Evolutionary conservation across 257 asterid species (phyloP).

Genomic region (Petrea volubilis): DNA sequence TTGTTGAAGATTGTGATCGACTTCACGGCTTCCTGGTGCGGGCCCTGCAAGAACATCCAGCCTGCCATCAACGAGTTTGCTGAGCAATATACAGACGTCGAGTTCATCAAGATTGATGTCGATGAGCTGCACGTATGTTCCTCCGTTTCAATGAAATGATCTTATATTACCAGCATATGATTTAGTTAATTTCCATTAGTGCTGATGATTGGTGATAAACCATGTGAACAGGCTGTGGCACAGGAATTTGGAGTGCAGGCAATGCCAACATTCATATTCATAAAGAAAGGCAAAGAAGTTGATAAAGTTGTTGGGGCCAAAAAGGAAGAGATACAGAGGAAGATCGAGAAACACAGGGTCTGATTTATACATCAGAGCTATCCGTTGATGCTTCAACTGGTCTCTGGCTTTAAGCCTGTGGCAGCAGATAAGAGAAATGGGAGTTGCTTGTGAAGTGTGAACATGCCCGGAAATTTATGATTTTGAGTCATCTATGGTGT

Average conservation of each 20-base stretch:
- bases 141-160: not conserved
- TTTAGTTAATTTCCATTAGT: not conserved
- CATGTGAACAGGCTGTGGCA: conserved; percentile 57
- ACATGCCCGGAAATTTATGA: not conserved
- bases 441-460: not conserved
- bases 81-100: conserved; percentile 50
- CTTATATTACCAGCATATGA: not conserved
- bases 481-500: not conserved
- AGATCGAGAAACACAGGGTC: conserved; percentile 53
- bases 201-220: not conserved
- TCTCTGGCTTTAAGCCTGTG: conserved; percentile 6
- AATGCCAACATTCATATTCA: conserved; percentile 68
- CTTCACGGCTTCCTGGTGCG: conserved; percentile 81
- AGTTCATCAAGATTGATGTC: conserved; percentile 73
- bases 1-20: conserved; percentile 55
- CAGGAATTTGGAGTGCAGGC: conserved; percentile 56
- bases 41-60: conserved; percentile 56
- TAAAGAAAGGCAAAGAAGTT: conserved; percentile 59
- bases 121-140: conserved; percentile 57
- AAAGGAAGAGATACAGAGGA: conserved; percentile 43
- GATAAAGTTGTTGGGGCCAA: conserved; percentile 61
- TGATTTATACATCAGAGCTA: conserved; percentile 8
- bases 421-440: not conserved
- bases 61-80: conserved; percentile 60
- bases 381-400: conserved; percentile 9